These are phyloP conservation scores for Hypoxylon perforatum DNA, from an alignment of 495 filamentous ascomycete genomes.

Conservation along the genomic window DNA sequence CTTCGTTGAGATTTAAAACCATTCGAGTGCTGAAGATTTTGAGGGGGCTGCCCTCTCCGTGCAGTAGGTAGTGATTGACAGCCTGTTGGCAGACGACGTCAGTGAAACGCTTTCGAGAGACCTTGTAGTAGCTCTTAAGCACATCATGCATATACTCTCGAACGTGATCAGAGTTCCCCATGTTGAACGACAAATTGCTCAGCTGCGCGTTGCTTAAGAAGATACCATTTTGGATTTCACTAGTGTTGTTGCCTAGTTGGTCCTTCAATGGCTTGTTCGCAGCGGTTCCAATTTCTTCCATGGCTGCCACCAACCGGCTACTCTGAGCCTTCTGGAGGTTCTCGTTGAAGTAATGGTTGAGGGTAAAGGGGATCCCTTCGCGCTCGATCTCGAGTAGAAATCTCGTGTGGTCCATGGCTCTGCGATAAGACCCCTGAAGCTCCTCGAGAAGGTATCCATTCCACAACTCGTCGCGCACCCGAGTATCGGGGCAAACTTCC, in stretches of 20 bases:
- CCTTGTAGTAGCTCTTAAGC: constrained; percentile 69
- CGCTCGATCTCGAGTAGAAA: constrained; percentile 65
- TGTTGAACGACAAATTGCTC: constrained; percentile 39
- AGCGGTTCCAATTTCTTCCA: constrained; percentile 18
- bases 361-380: constrained; percentile 56
- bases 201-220: constrained; percentile 24
- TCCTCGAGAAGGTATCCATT: constrained; percentile 54
- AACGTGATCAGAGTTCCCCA: constrained; percentile 60
- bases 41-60: constrained; percentile 26
- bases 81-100: constrained; percentile 61
- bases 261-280: background rate
- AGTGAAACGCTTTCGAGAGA: constrained; percentile 65
- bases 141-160: constrained; percentile 67
- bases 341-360: constrained; percentile 65
- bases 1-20: constrained; percentile 33
- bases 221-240: background rate
- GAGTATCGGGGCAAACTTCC: constrained; percentile 51
- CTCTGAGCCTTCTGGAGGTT: constrained; percentile 55
- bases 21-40: constrained; percentile 37
- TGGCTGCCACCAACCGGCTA: constrained; percentile 34
- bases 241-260: constrained; percentile 28
- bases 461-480: constrained; percentile 52
- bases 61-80: constrained; percentile 51
- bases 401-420: constrained; percentile 53
- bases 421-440: constrained; percentile 56